phyloP scores from a whole-genome alignment of 2,329 filamentous ascomycete genomes.

The Xylaria sp. region DNA sequence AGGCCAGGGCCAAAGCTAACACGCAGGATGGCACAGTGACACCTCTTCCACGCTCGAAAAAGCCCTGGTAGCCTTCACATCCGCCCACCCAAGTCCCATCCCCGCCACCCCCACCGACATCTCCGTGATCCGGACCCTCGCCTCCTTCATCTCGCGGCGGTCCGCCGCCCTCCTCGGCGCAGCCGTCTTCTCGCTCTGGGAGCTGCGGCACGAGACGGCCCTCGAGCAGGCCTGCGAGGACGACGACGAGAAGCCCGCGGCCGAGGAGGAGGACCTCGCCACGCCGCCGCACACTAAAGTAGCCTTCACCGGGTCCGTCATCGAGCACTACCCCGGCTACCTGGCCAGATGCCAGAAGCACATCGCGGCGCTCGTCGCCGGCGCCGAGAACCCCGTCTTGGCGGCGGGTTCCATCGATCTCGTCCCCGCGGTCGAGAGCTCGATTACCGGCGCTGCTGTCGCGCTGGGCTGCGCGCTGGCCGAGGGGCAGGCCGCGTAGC shows the following conservation, averaged over 20 bases:
- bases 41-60: constrained; percentile 55
- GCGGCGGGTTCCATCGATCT: constrained; percentile 63
- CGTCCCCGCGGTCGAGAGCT: constrained; percentile 77
- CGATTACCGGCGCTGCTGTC: constrained; percentile 79
- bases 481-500: neutral
- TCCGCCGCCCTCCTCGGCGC: constrained; percentile 70
- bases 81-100: constrained; percentile 59
- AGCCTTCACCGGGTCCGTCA: constrained; percentile 83
- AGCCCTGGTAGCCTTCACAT: constrained; percentile 61
- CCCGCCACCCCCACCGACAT: constrained; percentile 59
- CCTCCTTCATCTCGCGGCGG: constrained; percentile 65
- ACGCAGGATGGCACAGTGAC: constrained; percentile 54
- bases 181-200: constrained; percentile 69
- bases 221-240: constrained; percentile 53
- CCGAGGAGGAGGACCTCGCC: constrained; percentile 47
- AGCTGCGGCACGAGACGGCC: constrained; percentile 62
- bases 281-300: constrained; percentile 65
- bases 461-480: constrained; percentile 64
- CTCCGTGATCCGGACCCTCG: constrained; percentile 62
- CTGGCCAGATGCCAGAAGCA: constrained; percentile 69
- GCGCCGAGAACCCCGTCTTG: constrained; percentile 47
- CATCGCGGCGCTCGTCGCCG: constrained; percentile 67
- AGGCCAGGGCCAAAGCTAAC: constrained; percentile 30
- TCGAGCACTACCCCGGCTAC: constrained; percentile 81
- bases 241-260: constrained; percentile 55